These are phyloP conservation scores for Paragyromitra xinjiangensis DNA, from an alignment of 495 filamentous ascomycete genomes.

Conservation along the genomic window DNA sequence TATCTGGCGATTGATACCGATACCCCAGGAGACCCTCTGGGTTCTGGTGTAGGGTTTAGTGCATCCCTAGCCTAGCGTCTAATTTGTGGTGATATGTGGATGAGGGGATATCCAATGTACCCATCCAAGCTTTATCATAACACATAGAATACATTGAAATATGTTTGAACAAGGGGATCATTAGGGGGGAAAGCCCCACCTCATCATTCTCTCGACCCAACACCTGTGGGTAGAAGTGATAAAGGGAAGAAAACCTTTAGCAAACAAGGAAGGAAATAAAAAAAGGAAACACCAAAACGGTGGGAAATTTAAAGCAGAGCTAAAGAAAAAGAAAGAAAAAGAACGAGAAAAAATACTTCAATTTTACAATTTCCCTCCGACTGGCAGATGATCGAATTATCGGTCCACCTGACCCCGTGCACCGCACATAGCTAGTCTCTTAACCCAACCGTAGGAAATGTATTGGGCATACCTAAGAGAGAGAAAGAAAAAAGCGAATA, in stretches of 20 bases:
- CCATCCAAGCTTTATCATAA: slow-evolving; percentile 10
- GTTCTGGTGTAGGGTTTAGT: no score
- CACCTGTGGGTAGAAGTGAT: background rate
- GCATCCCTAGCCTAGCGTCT: no score
- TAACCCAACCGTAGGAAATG: slow-evolving; percentile 19
- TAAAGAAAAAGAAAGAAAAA: slow-evolving; percentile 1
- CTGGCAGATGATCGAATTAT: background rate
- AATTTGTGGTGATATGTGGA: no score
- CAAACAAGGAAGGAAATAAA: background rate
- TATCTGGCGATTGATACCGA: no score
- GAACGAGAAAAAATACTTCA: slow-evolving; percentile 2
- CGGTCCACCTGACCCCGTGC: background rate
- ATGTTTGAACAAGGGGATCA: background rate
- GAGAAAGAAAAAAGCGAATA: slow-evolving; percentile 21
- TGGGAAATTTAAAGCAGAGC: slow-evolving; percentile 1
- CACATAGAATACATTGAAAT: slow-evolving; percentile 34
- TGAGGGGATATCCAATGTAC: background rate
- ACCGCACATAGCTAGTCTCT: slow-evolving; percentile 27
- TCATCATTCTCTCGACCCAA: background rate
- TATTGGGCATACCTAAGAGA: slow-evolving; percentile 10
- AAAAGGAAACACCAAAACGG: slow-evolving; percentile 25
- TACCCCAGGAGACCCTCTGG: no score
- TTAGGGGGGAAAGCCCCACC: background rate
- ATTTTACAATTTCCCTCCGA: slow-evolving; percentile 41
- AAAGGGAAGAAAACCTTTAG: slow-evolving; percentile 10